Percentiles rank a stretch among this genome's conserved stretches.
phyloP scores from a whole-genome alignment of 1,284 basidiomycete genomes.

The Mixia osmundae region DNA sequence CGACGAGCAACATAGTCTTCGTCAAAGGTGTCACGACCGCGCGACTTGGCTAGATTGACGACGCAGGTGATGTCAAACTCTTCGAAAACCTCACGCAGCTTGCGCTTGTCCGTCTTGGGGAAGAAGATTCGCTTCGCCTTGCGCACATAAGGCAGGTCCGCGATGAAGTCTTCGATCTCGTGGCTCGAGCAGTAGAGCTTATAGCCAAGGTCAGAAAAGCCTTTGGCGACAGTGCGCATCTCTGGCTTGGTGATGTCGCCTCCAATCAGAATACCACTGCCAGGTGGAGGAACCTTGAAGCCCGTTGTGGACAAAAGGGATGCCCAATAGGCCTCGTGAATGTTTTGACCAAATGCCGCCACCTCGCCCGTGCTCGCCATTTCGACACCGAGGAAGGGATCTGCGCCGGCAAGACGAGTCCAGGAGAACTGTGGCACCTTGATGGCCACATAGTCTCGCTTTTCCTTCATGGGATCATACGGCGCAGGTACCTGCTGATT shows the following conservation, averaged over 20 bases:
- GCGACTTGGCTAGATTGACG: slow-evolving; percentile 68
- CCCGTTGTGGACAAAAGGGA: slow-evolving; percentile 68
- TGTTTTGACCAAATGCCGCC: slow-evolving; percentile 81
- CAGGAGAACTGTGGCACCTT: slow-evolving; percentile 98
- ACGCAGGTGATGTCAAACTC: slow-evolving; percentile 90
- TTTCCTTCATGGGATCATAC: slow-evolving; percentile 74
- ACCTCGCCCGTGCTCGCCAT: slow-evolving; percentile 99
- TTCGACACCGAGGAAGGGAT: slow-evolving; percentile 88
- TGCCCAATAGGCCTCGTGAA: slow-evolving; percentile 91
- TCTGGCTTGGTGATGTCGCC: slow-evolving; percentile 64
- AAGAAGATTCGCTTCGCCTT: slow-evolving; percentile 75
- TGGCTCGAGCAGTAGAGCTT: slow-evolving; percentile 71
- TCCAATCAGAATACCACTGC: slow-evolving; percentile 59
- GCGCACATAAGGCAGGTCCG: slow-evolving; percentile 34
- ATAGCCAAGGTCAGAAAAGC: slow-evolving; percentile 57
- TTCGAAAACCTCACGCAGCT: slow-evolving; percentile 61
- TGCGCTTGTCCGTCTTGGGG: slow-evolving; percentile 90
- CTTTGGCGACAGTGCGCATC: slow-evolving; percentile 52
- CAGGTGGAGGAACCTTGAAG: slow-evolving; percentile 61
- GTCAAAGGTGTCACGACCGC: slow-evolving; percentile 56
- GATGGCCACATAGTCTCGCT: slow-evolving; percentile 81
- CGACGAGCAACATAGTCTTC: slow-evolving; percentile 93
- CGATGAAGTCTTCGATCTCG: slow-evolving; percentile 45
- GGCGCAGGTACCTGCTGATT: slow-evolving; percentile 74
- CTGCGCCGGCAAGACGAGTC: slow-evolving; percentile 77